Evolutionary conservation across 139 green algal species (phyloP).

Genomic region (Picochlorum sp.): DNA sequence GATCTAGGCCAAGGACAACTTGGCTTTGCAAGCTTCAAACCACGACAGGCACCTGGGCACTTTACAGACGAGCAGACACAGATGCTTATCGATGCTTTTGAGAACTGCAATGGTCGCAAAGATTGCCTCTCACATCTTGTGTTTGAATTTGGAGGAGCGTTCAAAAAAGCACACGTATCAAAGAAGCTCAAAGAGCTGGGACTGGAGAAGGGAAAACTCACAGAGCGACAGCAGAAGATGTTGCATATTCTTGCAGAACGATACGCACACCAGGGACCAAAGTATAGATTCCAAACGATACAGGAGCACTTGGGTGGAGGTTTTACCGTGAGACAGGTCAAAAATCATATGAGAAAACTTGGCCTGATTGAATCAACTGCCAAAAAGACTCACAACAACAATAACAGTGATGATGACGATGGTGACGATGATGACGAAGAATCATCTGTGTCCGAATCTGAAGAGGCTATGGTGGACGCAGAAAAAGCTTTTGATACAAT

Average conservation of each 20-base stretch:
- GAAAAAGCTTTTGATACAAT: not conserved
- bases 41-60: not conserved
- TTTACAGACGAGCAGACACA: conserved; percentile 11
- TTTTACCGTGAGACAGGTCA: not conserved
- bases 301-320: not conserved
- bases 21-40: conserved; percentile 15
- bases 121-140: conserved; percentile 23
- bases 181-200: conserved; percentile 39
- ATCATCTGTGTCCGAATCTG: not conserved
- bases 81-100: conserved; percentile 20
- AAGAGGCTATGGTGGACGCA: not conserved
- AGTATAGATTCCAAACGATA: not conserved
- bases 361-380: not conserved
- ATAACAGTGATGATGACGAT: not conserved
- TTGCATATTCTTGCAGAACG: not conserved
- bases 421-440: not conserved
- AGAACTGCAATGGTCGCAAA: conserved; percentile 28
- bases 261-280: not conserved
- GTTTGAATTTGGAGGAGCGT: conserved; percentile 30
- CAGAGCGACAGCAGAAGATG: conserved; percentile 18
- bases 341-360: not conserved
- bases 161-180: conserved; percentile 28
- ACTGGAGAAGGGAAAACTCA: conserved; percentile 34
- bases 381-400: not conserved
- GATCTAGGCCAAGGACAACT: conserved; percentile 6